Base-by-base conservation (phyloP, 306 rosid species). In the Cucumis cinereus region DNA sequence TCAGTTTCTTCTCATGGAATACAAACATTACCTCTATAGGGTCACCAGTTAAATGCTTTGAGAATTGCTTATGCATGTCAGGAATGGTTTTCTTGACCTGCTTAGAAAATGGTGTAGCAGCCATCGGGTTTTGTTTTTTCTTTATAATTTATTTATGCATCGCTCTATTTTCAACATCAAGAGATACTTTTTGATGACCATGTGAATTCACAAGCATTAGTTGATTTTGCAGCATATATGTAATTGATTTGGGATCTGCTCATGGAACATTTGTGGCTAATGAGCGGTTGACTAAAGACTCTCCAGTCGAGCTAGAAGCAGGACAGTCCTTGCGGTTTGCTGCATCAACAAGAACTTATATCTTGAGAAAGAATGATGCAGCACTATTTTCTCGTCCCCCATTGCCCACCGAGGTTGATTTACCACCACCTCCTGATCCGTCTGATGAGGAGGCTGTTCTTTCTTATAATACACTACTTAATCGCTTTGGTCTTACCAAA, bases 251-350 rank as follows among this genome's bases (percentile, higher is more conserved):
- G 90, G 99, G 97, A 47, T 94, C 99, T 82, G 97, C 93, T 2
- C 99, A 94, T 81, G 99, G 99, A 62, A 94, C 99, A 80, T 94
- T 92, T 84, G 99, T 92, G 82, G 99, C 99, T 77, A 94, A 94
- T 54, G 99, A 94, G 83, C 87, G 97, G n/a, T 84, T 92, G 80
- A 85, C 93, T 47, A 94, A 94, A 84, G 97, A 94, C 79, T 89
- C 89, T 20, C 97, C 99, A 0, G 90, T 92, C 73, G 97, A 94
- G 87, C 89, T 94, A 81, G 97, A 94, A 85, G 92, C 84, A 28
- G 99, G 97, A 68, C 99, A 94, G 76, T 94, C 99, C 74, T 80
- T 94, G 86, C 87, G 96, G 68, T 94, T 94, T 85, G 97, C 99
- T 70, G 99, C 99, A 77, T 94, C 99, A 6, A 92, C 99, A 35